Base-by-base conservation (phyloP, 495 filamentous ascomycete species). In the Xylaria palmicola region DNA sequence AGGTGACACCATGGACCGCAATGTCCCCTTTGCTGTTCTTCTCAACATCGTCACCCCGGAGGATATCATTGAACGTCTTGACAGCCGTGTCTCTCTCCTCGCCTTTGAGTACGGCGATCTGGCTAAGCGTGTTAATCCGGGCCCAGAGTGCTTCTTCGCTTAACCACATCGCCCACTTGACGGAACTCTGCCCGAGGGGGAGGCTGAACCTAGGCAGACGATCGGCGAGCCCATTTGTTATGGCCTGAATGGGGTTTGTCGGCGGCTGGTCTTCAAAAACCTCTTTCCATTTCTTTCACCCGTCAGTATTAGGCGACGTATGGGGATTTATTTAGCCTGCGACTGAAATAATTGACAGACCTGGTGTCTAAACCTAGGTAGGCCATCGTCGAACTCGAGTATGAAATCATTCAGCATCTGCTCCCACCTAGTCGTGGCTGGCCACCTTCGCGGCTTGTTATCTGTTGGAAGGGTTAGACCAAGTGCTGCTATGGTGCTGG, bases 121-220 rank as follows among this genome's bases (percentile, higher is more conserved):
- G 85, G 50, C 82, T 87, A 27, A 88, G 68, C 12, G 85, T 89
- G 20, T 70, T 77, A 47, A 83, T 77, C 54, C 85, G 70, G 41
- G 75, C 72, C 81, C 83, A 86, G 49, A 89, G 62, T 43, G 75
- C 83, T 48, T 85, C 77, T 56, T 76, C 73, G 36, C 52, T 73
- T 6, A 85, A 60, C 75, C 77, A 86, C 7, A 83, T 74, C 4
- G 75, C 81, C 71, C 72, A 75, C 30, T 65, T 62, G 17, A 65
- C 43, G 22, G 15, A 65, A 27, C 70, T 66, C 60, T 75, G 71
- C 22, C 73, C 72, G 9, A 75, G 60, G 3, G 83, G 83, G 20
- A 83, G 68, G n/a, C 80, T 78, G 62, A 86, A 85, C 57, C 68
- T 67, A 19, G 80, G 79, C 10, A 75, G 49, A 24, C 68, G 56